Conservation (phyloP, 257 asterid species). For the Scutellaria minor region DNA sequence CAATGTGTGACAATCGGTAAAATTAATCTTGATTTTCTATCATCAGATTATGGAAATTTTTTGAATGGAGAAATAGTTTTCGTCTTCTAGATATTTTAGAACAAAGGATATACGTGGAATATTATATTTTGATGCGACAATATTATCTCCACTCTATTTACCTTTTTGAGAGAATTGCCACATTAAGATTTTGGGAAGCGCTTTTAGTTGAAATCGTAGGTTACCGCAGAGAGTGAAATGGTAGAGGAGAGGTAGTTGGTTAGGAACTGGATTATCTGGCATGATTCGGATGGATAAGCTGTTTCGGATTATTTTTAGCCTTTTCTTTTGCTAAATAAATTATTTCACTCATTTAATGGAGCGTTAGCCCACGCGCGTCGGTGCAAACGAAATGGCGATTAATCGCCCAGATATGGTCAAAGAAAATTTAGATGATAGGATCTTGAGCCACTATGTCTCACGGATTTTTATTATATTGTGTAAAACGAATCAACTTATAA, state of each 20-base stretch:
- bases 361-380: background rate
- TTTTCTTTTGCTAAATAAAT: too few species aligned
- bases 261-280: slow-evolving; percentile 29
- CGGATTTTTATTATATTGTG: too few species aligned
- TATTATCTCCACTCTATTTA: too few species aligned
- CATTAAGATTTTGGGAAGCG: background rate
- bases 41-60: too few species aligned
- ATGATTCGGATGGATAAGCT: slow-evolving; percentile 32
- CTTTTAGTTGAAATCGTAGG: background rate
- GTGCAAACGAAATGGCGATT: background rate
- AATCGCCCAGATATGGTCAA: too few species aligned
- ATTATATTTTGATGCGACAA: background rate
- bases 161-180: too few species aligned
- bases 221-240: slow-evolving; percentile 19
- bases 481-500: too few species aligned
- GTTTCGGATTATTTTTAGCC: background rate
- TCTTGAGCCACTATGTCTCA: too few species aligned
- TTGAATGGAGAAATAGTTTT: too few species aligned
- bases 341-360: background rate
- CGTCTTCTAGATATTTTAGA: background rate
- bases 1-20: too few species aligned
- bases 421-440: too few species aligned
- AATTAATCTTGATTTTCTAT: too few species aligned
- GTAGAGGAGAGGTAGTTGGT: slow-evolving; percentile 30
- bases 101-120: background rate